phyloP scores from a whole-genome alignment of 768 basidiomycete genomes.

The Hemileccinum rubropunctum region DNA sequence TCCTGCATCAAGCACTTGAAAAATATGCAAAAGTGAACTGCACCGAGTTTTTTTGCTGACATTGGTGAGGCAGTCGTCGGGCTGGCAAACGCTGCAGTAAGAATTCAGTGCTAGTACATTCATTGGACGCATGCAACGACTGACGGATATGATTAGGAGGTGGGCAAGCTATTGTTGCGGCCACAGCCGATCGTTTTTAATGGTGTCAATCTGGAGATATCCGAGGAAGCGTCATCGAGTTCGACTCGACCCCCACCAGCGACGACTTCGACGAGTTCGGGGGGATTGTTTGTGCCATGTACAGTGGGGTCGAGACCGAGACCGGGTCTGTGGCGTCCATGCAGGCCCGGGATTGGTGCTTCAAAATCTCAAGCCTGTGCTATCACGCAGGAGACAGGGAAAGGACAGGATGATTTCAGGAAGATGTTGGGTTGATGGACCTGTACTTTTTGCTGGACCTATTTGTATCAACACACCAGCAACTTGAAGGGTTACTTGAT shows the following conservation, averaged over 20 bases:
- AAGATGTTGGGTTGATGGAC: slow-evolving; percentile 56
- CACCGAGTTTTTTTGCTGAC: slow-evolving; percentile 69
- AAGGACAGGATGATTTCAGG: slow-evolving; percentile 79
- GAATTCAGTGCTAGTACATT: slow-evolving; percentile 22
- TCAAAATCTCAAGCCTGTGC: slow-evolving; percentile 14
- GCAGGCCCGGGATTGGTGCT: slow-evolving; percentile 35
- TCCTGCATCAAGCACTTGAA: slow-evolving; percentile 87
- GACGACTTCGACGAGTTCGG: slow-evolving; percentile 37
- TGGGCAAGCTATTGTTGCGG: slow-evolving; percentile 71
- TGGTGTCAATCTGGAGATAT: slow-evolving; percentile 55
- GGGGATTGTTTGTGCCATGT: slow-evolving; percentile 66
- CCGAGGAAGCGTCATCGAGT: slow-evolving; percentile 47
- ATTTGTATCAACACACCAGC: too few species aligned
- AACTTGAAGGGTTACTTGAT: too few species aligned
- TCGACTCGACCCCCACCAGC: slow-evolving; percentile 30
- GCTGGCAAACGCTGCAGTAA: slow-evolving; percentile 62
- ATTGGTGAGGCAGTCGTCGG: slow-evolving; percentile 61
- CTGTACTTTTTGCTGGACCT: background rate
- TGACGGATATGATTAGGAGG: slow-evolving; percentile 55
- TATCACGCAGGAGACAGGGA: slow-evolving; percentile 10
- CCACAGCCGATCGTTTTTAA: slow-evolving; percentile 71
- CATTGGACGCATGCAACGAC: background rate
- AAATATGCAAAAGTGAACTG: slow-evolving; percentile 70
- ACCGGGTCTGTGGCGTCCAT: slow-evolving; percentile 64
- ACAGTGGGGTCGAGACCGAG: slow-evolving; percentile 62